Base-by-base conservation (phyloP, 78 protist species). In the Cavenderia fasciculata region DNA sequence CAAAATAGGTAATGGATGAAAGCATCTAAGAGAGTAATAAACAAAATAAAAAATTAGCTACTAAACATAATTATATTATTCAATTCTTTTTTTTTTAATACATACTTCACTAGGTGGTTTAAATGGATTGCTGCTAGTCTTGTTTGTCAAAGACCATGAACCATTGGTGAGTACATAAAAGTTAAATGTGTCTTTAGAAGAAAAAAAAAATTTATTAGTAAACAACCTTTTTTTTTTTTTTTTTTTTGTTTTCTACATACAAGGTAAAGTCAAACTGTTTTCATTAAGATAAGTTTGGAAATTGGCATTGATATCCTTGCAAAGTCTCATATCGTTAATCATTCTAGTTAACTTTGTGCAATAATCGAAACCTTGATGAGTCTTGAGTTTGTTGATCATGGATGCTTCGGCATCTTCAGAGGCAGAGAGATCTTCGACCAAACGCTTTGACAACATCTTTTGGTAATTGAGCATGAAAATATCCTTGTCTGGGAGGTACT, bases 131-230 rank as follows among this genome's bases (percentile, higher is more conserved):
- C 40, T 14, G 7, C 57, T 11, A 5, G 66, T 19, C 69, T 78
- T 73, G n/a, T 73, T 66, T 25, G 76, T 31, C 5, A 69, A 52
- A 11, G 96, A 96, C 98, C 98, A 96, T 74, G 61, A 96, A 56
- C 98, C 98, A 73, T 94, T 95, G 19, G 97, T 93, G 25, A 96
- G 86, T 40, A 96, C 97, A 36, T 92, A 86, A 47, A 96, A 95
- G 86, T 74, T 54, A 34, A 96, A 88, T 29, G 73, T 47, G 29
- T 77, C 93, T 87, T 38, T 27, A 27, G 33, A 56, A 59, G 61
- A 40, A 29, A 43, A 43, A 44, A 43, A 29, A 29, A 27, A 16
- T 16, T 31, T 7, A 29, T 36, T 36, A 14, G 0, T 14, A 59
- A 21, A 27, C 27, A 19, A 41, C 34, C 31, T 23, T 44, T 23